Base-by-base conservation (phyloP, 495 filamentous ascomycete species). In the Neurospora africana region DNA sequence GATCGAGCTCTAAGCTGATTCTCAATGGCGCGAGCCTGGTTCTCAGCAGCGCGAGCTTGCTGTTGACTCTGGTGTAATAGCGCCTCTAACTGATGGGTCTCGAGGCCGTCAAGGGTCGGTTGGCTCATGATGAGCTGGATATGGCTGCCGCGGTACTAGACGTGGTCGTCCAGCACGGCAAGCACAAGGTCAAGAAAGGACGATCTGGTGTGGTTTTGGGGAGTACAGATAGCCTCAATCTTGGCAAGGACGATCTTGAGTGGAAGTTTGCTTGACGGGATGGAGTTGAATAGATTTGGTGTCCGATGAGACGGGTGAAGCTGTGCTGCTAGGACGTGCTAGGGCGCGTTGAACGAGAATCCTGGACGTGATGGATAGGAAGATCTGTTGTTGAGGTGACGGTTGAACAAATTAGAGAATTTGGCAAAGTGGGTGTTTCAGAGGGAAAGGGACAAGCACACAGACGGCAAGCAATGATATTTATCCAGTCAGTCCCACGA, bases 401-500 rank as follows among this genome's bases (percentile, higher is more conserved):
- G 37, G 67, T 65, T 38, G 68, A 73, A 61, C 70, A 73, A 75
- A 47, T 37, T 71, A 73, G 53, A 71, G 69, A 40, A 72, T 70
- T 70, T 73, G 70, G 69, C 68, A 75, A 77, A 77, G 74, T 72
- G 73, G 75, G 69, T 72, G 76, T 74, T 77, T 41, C 72, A 72
- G 68, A 68, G 72, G 72, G 58, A 71, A 73, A 73, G 21, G 67
- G 73, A 73, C 76, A 74, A 75, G 76, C 73, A 71, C 65, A 69
- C 69, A 23, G 73, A 53, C 30, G 71, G 75, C 36, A 71, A 73
- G 69, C 76, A 71, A 78, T 73, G 74, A 77, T 78, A 78, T 73
- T 79, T 81, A 77, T 77, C 75, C 75, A 79, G 74, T 76, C 68
- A 69, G 72, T 35, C 68, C 68, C 47, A 74, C 76, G 74, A 79